Percentiles rank a stretch among this genome's conserved stretches.
Evolutionary conservation across 257 asterid species (phyloP).

Genomic region (Thymus mandschuricus): DNA sequence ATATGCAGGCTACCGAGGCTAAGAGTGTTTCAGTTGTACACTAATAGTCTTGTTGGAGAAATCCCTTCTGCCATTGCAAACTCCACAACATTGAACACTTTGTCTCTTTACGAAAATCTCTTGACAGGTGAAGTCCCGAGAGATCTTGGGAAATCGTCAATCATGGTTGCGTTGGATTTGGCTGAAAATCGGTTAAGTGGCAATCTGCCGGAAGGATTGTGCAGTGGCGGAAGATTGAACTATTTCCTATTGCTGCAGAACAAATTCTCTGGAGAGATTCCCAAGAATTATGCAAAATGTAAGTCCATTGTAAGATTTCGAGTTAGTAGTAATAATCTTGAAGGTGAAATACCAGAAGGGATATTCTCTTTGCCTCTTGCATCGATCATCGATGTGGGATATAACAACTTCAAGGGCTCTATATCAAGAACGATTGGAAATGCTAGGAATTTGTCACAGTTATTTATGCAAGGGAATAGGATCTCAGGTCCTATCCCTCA

Average conservation of each 20-base stretch:
- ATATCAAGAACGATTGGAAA: constrained; percentile 48
- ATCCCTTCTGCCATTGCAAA: constrained; percentile 65
- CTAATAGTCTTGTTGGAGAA: constrained; percentile 67
- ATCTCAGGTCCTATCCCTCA: constrained; percentile 72
- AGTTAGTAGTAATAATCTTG: constrained; percentile 60
- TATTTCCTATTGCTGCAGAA: constrained; percentile 79
- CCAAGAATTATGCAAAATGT: constrained; percentile 65
- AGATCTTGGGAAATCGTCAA: constrained; percentile 62
- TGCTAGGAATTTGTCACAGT: constrained; percentile 79
- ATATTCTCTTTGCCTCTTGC: constrained; percentile 73
- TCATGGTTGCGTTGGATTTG: constrained; percentile 66
- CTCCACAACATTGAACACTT: constrained; percentile 55
- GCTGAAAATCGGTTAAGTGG: constrained; percentile 82
- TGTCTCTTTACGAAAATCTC: constrained; percentile 75
- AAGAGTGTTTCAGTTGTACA: constrained; percentile 66
- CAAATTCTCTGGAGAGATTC: constrained; percentile 65
- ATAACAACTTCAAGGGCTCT: constrained; percentile 60
- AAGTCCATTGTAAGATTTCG: constrained; percentile 73
- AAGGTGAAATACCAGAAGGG: constrained; percentile 69
- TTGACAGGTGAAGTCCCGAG: constrained; percentile 75
- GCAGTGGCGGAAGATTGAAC: constrained; percentile 69
- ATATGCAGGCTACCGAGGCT: constrained; percentile 77
- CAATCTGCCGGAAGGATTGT: constrained; percentile 61
- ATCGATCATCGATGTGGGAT: constrained; percentile 66
- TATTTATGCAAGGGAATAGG: constrained; percentile 75